Base-by-base conservation (phyloP, 352 stramenopile species). In the Pythium aphanidermatum region DNA sequence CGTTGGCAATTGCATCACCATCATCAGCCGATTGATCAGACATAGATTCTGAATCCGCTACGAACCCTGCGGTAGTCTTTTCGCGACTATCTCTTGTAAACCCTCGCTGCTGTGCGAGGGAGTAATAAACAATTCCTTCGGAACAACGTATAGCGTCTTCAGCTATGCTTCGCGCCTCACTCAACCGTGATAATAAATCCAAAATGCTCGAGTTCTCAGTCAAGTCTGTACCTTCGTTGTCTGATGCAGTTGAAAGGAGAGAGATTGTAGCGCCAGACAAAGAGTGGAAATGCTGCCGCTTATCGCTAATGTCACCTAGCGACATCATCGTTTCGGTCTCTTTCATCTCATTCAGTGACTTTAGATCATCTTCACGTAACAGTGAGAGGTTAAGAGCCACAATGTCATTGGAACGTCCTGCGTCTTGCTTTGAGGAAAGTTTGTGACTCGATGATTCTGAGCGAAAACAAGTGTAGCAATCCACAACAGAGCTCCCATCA, bases 11-110 rank as follows among this genome's bases (percentile, higher is more conserved):
- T 4, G 29, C 34, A 20, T 52, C 35, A 25, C 52, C 51, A 19
- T 53, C 51, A 19, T 60, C 51, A 35, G 16, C 30, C 26, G 43
- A 53, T 7, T 42, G 36, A 20, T 60, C 51, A 13, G 51, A 58
- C 44, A 54, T 49, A 7, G 43, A 53, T 25, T 54, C 44, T 13
- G 46, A 23, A 20, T 54, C 45, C n/a, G 31, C 43, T 11, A 53
- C 12, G 1, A 38, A 48, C 11, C 43, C 43, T 5, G 32, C 32
- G 14, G 35, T 21, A 34, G 16, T 27, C 16, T 30, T 5, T 38
- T 26, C 1, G 9, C 13, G 30, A 29, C 25, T 23, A 2, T 5
- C 2, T 42, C 16, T 7, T 8, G 33, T 7, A 48, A 16, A 24
- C 54, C 43, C 26, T 54, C 30, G 14, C 34, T 28, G n/a, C n/a